phyloP scores from a whole-genome alignment of 2,329 filamentous ascomycete species.

The Phymatotrichopsis omnivora region DNA sequence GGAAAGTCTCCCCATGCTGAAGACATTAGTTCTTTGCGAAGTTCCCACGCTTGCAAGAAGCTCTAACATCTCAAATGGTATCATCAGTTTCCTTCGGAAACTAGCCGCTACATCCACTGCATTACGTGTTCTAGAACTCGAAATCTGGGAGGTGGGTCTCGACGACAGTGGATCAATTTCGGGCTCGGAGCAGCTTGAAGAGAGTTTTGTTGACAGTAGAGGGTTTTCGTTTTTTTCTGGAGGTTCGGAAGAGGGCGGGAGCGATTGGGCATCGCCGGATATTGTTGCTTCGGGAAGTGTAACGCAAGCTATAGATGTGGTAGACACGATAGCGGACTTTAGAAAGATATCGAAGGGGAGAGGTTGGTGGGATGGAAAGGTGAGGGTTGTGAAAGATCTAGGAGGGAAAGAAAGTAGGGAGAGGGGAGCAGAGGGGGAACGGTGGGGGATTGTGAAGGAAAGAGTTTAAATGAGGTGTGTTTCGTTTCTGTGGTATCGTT shows the following conservation, averaged over 20 bases:
- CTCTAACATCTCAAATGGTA: too few species aligned
- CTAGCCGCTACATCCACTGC: too few species aligned
- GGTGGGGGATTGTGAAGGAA: constrained; percentile 22
- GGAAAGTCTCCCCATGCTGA: constrained; percentile 13
- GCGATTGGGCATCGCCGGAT: constrained; percentile 5
- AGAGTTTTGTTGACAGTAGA: not conserved
- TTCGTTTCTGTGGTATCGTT: too few species aligned
- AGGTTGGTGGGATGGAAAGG: constrained; percentile 16
- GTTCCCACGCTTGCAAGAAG: constrained; percentile 6
- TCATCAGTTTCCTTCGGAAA: too few species aligned
- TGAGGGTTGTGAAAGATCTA: constrained; percentile 20
- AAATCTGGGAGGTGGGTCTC: constrained; percentile 13
- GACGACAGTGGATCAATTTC: constrained; percentile 1
- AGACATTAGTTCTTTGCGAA: constrained; percentile 21
- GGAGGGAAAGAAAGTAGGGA: constrained; percentile 16
- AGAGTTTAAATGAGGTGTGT: too few species aligned
- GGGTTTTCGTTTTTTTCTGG: constrained; percentile 20
- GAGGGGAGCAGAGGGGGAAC: constrained; percentile 18
- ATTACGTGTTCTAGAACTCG: constrained; percentile 19
- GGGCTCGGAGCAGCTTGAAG: not conserved
- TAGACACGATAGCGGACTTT: constrained; percentile 9
- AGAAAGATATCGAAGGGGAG: constrained; percentile 16
- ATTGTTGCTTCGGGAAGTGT: not conserved
- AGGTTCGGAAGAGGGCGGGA: constrained; percentile 6
- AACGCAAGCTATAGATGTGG: constrained; percentile 5